Evolutionary conservation across 2,329 filamentous ascomycete genomes (phyloP).

Genomic region (Trichoderma endophyticum): DNA sequence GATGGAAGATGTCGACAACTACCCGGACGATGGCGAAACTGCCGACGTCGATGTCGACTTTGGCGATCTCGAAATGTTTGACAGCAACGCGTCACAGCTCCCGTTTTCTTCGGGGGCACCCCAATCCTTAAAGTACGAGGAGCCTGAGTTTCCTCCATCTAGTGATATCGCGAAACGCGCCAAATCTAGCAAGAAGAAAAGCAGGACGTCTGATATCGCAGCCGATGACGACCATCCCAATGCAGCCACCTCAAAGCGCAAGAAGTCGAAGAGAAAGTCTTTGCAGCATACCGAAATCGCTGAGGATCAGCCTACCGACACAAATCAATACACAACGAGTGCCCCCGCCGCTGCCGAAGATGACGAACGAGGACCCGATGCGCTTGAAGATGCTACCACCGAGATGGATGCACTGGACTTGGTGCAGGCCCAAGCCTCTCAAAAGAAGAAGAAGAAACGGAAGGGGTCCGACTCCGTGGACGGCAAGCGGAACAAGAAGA

Average conservation of each 20-base stretch:
- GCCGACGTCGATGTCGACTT: slow-evolving; percentile 32
- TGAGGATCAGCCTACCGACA: slow-evolving; percentile 9
- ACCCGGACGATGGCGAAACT: slow-evolving; percentile 23
- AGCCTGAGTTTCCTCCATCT: slow-evolving; percentile 20
- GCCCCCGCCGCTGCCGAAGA: background rate
- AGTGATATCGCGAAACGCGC: slow-evolving; percentile 32
- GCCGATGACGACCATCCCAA: slow-evolving; percentile 22
- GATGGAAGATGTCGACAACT: slow-evolving; percentile 28
- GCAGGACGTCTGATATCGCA: slow-evolving; percentile 19
- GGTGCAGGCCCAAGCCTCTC: slow-evolving; percentile 21
- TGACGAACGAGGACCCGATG: background rate
- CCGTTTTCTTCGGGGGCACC: slow-evolving; percentile 34
- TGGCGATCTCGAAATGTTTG: slow-evolving; percentile 38
- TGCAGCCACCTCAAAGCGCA: slow-evolving; percentile 26
- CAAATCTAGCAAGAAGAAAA: slow-evolving; percentile 33
- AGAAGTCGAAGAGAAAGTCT: slow-evolving; percentile 28
- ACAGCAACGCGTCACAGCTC: slow-evolving; percentile 34
- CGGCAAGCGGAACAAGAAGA: slow-evolving; percentile 35
- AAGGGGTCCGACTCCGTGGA: slow-evolving; percentile 31
- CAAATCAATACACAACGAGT: background rate
- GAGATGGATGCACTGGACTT: slow-evolving; percentile 23
- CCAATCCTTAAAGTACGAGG: slow-evolving; percentile 32
- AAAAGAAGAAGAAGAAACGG: slow-evolving; percentile 35
- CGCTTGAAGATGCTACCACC: slow-evolving; percentile 6
- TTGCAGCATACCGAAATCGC: slow-evolving; percentile 11